These are phyloP conservation scores for Metschnikowia orientalis DNA, from an alignment of 805 yeast species.

Conservation along the genomic window DNA sequence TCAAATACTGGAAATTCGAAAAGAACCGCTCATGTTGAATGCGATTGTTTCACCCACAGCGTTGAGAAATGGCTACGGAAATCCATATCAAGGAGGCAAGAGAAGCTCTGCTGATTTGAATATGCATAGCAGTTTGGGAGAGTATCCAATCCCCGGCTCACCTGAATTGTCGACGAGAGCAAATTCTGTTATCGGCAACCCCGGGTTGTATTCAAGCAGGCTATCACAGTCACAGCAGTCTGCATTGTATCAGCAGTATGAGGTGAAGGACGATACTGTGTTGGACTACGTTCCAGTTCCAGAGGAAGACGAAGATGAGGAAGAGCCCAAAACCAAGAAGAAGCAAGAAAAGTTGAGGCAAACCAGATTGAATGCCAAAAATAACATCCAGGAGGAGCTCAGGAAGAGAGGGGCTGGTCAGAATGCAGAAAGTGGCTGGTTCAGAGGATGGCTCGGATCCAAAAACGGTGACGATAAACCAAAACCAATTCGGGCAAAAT, in stretches of 20 bases:
- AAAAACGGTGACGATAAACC: slow-evolving; percentile 56
- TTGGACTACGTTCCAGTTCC: slow-evolving; percentile 38
- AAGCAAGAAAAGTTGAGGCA: slow-evolving; percentile 35
- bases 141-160: slow-evolving; percentile 43
- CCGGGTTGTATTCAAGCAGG: slow-evolving; percentile 35
- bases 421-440: slow-evolving; percentile 42
- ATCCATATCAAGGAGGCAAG: slow-evolving; percentile 24
- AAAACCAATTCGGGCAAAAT: slow-evolving; percentile 68
- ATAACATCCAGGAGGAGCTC: slow-evolving; percentile 15
- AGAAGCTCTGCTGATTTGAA: slow-evolving; percentile 8
- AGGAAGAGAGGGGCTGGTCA: slow-evolving; percentile 17
- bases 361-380: slow-evolving; percentile 17
- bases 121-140: slow-evolving; percentile 26
- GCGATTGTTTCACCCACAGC: slow-evolving; percentile 5
- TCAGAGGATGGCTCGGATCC: slow-evolving; percentile 35
- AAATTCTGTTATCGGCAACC: slow-evolving; percentile 37
- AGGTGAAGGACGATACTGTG: slow-evolving; percentile 43
- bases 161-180: slow-evolving; percentile 44
- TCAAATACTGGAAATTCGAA: slow-evolving; percentile 5
- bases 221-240: slow-evolving; percentile 43
- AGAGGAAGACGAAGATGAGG: slow-evolving; percentile 43
- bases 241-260: slow-evolving; percentile 41
- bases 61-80: slow-evolving; percentile 19
- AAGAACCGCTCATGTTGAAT: slow-evolving; percentile 10
- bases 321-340: slow-evolving; percentile 36